Evolutionary conservation across 495 filamentous ascomycete species (phyloP).

Genomic region (Beverwykella pulmonaria): DNA sequence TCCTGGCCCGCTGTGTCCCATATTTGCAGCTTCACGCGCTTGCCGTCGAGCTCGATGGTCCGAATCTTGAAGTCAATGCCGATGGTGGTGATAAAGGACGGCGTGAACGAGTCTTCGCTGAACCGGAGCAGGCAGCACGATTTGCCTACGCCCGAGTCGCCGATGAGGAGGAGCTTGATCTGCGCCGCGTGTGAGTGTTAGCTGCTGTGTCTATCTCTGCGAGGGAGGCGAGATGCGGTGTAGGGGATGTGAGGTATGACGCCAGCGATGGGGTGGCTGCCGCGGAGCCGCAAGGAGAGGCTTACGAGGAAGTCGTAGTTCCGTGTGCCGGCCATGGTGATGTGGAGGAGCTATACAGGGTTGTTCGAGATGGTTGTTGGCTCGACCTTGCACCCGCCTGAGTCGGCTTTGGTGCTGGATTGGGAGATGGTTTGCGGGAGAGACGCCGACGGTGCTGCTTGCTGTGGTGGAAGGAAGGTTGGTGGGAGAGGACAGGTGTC

Average conservation of each 20-base stretch:
- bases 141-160: slow-evolving; percentile 97
- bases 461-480: background rate
- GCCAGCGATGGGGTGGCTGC: background rate
- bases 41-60: slow-evolving; percentile 97
- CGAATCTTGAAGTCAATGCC: slow-evolving; percentile 99
- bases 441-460: background rate
- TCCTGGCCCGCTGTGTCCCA: slow-evolving; percentile 99
- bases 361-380: slow-evolving; percentile 10
- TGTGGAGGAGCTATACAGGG: slow-evolving; percentile 30
- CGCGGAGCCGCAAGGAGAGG: slow-evolving; percentile 19
- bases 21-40: slow-evolving; percentile 97
- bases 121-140: slow-evolving; percentile 98
- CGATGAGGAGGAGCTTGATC: slow-evolving; percentile 99
- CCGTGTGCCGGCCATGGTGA: slow-evolving; percentile 87
- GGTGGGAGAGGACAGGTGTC: background rate
- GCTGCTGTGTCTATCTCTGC: background rate
- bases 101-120: slow-evolving; percentile 98
- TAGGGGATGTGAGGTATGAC: background rate
- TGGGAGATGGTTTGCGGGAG: background rate
- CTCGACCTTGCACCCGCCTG: slow-evolving; percentile 26
- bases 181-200: slow-evolving; percentile 45
- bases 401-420: slow-evolving; percentile 25
- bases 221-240: background rate
- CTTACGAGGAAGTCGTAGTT: slow-evolving; percentile 98
- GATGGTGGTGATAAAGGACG: slow-evolving; percentile 99